Base-by-base conservation (phyloP, 352 stramenopile species). In the Phytophthora pini region DNA sequence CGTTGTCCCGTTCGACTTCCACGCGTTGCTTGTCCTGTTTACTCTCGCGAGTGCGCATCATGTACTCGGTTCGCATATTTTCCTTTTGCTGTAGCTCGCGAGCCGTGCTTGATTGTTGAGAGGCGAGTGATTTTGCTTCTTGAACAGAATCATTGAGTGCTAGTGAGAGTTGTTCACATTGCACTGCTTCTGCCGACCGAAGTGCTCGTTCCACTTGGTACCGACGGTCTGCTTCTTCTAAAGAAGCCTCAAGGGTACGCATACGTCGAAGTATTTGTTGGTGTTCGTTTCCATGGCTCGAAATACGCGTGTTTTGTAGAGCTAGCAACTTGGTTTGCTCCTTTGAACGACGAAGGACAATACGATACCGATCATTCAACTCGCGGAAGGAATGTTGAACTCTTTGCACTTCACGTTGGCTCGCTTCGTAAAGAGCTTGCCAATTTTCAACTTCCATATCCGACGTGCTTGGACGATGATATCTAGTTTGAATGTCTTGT, bases 311-410 rank as follows among this genome's bases (percentile, higher is more conserved):
- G 36, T 80, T 89, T 56, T 94, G 84, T 3, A 91, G 75, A 10
- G 70, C 72, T 13, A 94, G 65, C 17, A 94, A 65, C 39, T 87
- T 92, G 15, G 80, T 70, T 56, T 94, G 86, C 47, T 94, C 86
- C 5, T 82, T 73, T 1, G 79, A 74, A 12, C 86, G 82, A 5
- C 84, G 78, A 36, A 79, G 27, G 15, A 90, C 64, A 10, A 93
- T 75, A 17, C 70, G 73, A 53, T 88, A 89, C 12, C 79, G 82
- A 26, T 84, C 75, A 17, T 89, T 71, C 2, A 90, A 56, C 9
- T 75, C 49, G 6, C 68, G 65, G 17, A 74, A 75, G 13, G 78
- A 61, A 6, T 36, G 59, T 53, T 74, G 51, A 10, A 80, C 43
- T 11, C 70, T 69, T 38, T 74, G 39, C 4, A 74, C 27, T 13